Conservation (phyloP, 78 protist species). For the Dictyostelium capitatum region DNA sequence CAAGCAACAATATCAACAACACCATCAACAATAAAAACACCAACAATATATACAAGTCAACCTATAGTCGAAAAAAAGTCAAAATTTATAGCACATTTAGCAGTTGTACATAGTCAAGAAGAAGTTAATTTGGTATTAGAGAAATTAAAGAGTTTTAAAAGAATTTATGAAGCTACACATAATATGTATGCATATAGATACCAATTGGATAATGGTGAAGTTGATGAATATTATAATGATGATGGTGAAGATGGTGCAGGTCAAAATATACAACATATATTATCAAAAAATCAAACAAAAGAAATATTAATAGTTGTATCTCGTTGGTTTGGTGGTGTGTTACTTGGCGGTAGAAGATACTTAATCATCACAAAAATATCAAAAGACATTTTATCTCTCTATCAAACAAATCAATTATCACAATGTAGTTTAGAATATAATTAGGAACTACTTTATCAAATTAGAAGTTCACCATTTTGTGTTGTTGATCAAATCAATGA, state of each 20-base stretch:
- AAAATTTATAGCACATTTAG: constrained; percentile 79
- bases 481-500: too few species aligned
- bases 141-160: constrained; percentile 34
- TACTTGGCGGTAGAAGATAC: constrained; percentile 55
- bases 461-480: too few species aligned
- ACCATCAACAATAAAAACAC: background rate
- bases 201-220: constrained; percentile 43
- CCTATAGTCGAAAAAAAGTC: constrained; percentile 58
- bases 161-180: constrained; percentile 78
- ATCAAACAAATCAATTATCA: background rate
- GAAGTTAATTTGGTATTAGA: constrained; percentile 58
- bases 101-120: constrained; percentile 39
- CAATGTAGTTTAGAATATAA: constrained; percentile 9
- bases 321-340: constrained; percentile 78
- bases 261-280: constrained; percentile 62
- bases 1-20: constrained; percentile 26
- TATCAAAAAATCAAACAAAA: constrained; percentile 55
- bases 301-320: constrained; percentile 61
- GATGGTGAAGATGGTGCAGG: constrained; percentile 87
- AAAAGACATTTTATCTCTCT: constrained; percentile 16
- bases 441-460: too few species aligned
- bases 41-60: constrained; percentile 65
- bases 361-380: constrained; percentile 24
- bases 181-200: constrained; percentile 81
- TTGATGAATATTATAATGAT: constrained; percentile 78